Base-by-base conservation (phyloP, 164 flowering plant species). In the Vitis cinerea region DNA sequence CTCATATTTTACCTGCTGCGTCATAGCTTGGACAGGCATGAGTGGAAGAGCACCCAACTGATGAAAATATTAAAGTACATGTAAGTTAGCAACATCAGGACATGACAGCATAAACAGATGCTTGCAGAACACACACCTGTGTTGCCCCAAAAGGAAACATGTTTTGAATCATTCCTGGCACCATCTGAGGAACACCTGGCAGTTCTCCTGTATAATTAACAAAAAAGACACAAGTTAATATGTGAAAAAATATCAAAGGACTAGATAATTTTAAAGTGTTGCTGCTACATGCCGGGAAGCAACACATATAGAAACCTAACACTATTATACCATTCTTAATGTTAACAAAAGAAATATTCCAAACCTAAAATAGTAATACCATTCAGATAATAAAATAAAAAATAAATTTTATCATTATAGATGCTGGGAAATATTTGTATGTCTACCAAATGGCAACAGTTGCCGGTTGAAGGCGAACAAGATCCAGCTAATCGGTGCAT, bases 1-100 rank as follows among this genome's bases (percentile, higher is more conserved):
- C n/a, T 47, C 8, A 30, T 3, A 65, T 63, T 37, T 51, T 70
- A 87, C 97, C 87, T 91, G 93, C 78, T 91, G 93, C 67, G 90
- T 85, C 92, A 88, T 87, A 8, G 88, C 83, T 72, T 87, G 97
- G 16, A 77, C 84, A 23, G 91, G 90, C 90, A 89, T 83, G 56
- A 87, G 13, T 8, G 90, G 77, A 50, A 85, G 75, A 68, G 79
- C 76, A 30, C 90, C 88, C 66, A 87, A 56, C 89, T 84, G 76
- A 44, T 59, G 52, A 30, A 71, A 64, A 75, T 16, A 68, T 44
- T 13, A 67, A 47, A 64, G 65, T 14, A 59, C 27, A 59, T 31
- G 11, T 31, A 54, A 67, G 23, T 4, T 47, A 47, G 55, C 17
- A 27, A 50, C 19, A 50, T 15, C 12, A 65, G 9, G 51, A 47